Base-by-base conservation (phyloP, 768 basidiomycete species). In the Russula brevipes region DNA sequence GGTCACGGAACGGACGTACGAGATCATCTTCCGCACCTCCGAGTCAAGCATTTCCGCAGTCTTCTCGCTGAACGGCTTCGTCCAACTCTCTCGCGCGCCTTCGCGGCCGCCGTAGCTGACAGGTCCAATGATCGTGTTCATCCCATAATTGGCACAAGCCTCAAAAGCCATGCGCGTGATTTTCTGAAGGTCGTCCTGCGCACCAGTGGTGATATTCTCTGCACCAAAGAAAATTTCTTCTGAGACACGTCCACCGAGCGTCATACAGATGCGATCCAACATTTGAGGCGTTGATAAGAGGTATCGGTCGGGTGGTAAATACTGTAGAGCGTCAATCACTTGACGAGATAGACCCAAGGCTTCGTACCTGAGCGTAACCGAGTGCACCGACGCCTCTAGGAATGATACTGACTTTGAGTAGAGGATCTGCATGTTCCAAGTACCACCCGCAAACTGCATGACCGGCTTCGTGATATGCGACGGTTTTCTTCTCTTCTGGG, bases 371-470 rank as follows among this genome's bases (percentile, higher is more conserved):
- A 49, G 96, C 96, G 74, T 98, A 99, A 52, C 96, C 96, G 45
- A 99, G 80, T 30, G 95, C 94, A 41, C 95, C 97, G 54, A 91
- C 87, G 57, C 97, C 97, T 68, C 95, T 85, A 46, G 97, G 97
- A 65, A 99, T 98, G 74, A 99, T 99, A 75, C 91, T 95, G 62
- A 99, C 97, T 76, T 99, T 98, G 66, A 98, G 83, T 53, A 98
- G 76, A 42, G 96, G 96, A 72, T 98, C 94, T 49, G 97, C 97
- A 67, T 95, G 92, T 76, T 98, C 94, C 68, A 99, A 78, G 82
- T 91, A 98, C 97, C 97, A 99, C 4, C 97, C 97, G 71, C 92
- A 95, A 50, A 98, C 88, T 24, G 97, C 97, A 75, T 99, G 97
- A 5, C 97, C 97, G 30, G 97, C 97, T 79, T 99, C 97, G 72